Evolutionary conservation across 2,329 filamentous ascomycete species (phyloP), one percentile per base, ranked within the genome.

Genomic region (Epichloe sp.): DNA sequence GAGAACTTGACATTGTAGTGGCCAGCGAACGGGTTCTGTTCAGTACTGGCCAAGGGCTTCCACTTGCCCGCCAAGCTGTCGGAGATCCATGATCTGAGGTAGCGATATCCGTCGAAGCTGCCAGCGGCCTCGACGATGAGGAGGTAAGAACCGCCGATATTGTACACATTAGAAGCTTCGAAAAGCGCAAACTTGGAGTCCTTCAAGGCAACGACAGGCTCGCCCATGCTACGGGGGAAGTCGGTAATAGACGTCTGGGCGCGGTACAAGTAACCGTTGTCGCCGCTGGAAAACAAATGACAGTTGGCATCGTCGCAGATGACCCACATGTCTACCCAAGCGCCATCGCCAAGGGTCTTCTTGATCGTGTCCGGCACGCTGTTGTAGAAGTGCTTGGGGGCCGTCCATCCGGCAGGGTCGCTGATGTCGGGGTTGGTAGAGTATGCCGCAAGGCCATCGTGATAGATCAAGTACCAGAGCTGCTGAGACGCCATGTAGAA

Each of bases 91-190:
- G 79, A 83, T 52, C 81, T 79, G 74, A 85, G 84, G 65, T 77
- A 85, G 2, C 82, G 73, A 1, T 10, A 14, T 11, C 80, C 80
- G 35, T 71, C 65, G 0, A 63, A 2, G 11, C 12, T 38, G 1
- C 81, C 80, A 43, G 78, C 75, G 0, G 78, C 70, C 63, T 85
- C 82, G 36, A 85, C 79, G n/a, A 85, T 74, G 78, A 85, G 83
- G 51, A 85, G 74, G 64, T 84, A 85, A 55, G 74, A 68, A 31
- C 75, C 77, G 35, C 71, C 44, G 52, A 84, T 58, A 2, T 72
- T 81, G 67, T 85, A 85, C 44, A 85, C 81, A 58, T 84, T 76
- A 0, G 83, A 79, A 0, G 80, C 80, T 60, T 85, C 82, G 62
- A 84, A 84, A 1, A 85, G 69, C 59, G 80, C 78, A 5, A 5